Base-by-base conservation (phyloP, 2,329 filamentous ascomycete species). In the Monilinia fructigena region DNA sequence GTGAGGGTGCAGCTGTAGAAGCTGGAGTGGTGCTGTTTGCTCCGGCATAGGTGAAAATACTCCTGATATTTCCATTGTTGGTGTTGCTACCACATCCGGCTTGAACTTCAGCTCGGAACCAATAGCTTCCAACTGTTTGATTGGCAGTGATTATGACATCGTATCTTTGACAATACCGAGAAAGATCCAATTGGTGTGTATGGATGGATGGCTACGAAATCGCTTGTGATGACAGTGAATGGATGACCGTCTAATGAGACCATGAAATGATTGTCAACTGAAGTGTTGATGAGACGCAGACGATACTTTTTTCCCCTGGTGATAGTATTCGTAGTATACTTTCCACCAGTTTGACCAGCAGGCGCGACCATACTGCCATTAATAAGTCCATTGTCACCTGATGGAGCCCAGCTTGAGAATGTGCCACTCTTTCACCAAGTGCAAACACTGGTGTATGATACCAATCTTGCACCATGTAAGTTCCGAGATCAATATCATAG, bases 171-270 rank as follows among this genome's bases (percentile, higher is more conserved):
- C 71, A 6, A 70, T 69, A 8, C 76, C 78, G 55, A 84, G 72
- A 35, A 77, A 77, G 2, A 85, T 63, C 31, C 75, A 75, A 0
- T 78, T 77, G 1, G 83, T 81, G 75, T 76, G 68, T 82, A 88
- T 0, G 85, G 85, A 28, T 77, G 68, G 28, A 88, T 80, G 0
- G 86, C 84, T 0, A 88, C 82, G 6, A 87, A 77, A 66, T 87
- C 86, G n/a, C 76, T 76, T 0, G 81, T 79, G 31, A 89, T 85
- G 28, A 89, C 85, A 0, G 78, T 82, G 71, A 89, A 73, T 0
- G 74, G 80, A 74, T 89, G 86, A 65, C 83, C 80, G 71, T 85
- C 83, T 63, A 85, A 81, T 55, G 76, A 77, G 68, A 85, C 78
- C 28, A 74, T 73, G 70, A 80, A 79, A 62, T 76, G 76, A 45